Conservation (phyloP, 208 protist genomes). For the Wallacemonas sp. region DNA sequence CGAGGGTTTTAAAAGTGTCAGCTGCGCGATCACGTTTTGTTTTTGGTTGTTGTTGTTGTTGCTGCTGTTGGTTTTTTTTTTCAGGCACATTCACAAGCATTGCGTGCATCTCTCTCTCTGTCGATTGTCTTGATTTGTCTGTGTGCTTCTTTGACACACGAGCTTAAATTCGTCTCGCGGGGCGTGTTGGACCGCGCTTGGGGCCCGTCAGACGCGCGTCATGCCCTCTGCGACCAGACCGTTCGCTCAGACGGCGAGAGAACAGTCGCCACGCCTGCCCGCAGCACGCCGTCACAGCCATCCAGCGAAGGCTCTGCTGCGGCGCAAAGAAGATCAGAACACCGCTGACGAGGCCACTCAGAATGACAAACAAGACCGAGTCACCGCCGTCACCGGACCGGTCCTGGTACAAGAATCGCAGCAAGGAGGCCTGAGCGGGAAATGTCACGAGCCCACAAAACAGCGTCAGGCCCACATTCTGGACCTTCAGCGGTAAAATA, state of each 20-base stretch:
- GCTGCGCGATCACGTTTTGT: no score
- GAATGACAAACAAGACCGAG: slow-evolving; percentile 31
- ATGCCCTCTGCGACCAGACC: not conserved
- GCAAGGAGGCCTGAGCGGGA: slow-evolving; percentile 41
- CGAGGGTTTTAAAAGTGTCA: no score
- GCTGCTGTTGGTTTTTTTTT: no score
- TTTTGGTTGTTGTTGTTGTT: no score
- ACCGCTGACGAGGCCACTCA: slow-evolving; percentile 41
- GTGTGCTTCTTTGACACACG: no score
- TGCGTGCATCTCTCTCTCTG: no score
- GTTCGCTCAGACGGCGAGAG: slow-evolving; percentile 18
- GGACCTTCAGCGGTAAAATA: slow-evolving; percentile 22
- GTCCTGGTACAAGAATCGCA: slow-evolving; percentile 26
- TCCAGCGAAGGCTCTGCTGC: slow-evolving; percentile 63
- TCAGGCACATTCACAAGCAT: no score
- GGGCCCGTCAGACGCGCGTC: no score
- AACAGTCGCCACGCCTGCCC: slow-evolving; percentile 59
- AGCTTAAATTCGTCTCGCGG: no score
- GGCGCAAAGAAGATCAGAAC: slow-evolving; percentile 47
- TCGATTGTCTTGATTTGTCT: no score
- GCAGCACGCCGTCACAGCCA: slow-evolving; percentile 56
- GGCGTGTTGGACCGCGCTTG: no score
- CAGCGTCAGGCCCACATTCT: slow-evolving; percentile 19
- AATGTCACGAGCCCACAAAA: slow-evolving; percentile 26
- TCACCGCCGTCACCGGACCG: slow-evolving; percentile 34